A percentile compares a stretch with the other conserved stretches of the same genome.
Conservation (phyloP, 192 early-diverging fungal species). For the Coemansia sp. region DNA sequence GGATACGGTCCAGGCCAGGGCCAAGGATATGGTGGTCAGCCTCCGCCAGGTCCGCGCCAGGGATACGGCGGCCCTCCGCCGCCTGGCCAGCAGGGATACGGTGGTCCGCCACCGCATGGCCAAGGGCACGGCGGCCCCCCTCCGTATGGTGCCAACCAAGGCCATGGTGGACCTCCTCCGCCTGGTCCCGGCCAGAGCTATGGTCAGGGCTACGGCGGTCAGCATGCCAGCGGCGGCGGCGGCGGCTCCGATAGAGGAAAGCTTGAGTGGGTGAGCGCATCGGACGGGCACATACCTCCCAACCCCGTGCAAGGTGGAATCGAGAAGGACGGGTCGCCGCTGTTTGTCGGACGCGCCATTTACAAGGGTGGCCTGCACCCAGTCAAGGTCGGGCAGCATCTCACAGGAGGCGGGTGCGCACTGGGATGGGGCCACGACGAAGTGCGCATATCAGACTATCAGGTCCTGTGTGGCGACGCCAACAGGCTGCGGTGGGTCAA, state of each 20-base stretch:
- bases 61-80: not conserved
- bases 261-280: slow-evolving; percentile 42
- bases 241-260: not conserved
- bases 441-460: slow-evolving; percentile 43
- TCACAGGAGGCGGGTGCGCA: slow-evolving; percentile 46
- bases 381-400: slow-evolving; percentile 49
- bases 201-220: too few relatives aligned
- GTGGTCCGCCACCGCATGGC: not conserved
- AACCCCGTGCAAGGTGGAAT: slow-evolving; percentile 58
- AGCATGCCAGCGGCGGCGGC: too few relatives aligned
- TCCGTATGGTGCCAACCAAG: not conserved
- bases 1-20: not conserved
- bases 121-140: not conserved
- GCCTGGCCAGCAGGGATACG: not conserved
- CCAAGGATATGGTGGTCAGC: not conserved
- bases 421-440: slow-evolving; percentile 59
- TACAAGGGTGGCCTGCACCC: slow-evolving; percentile 54
- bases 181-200: not conserved
- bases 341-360: slow-evolving; percentile 54
- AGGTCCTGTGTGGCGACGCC: slow-evolving; percentile 60
- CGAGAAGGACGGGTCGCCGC: slow-evolving; percentile 54
- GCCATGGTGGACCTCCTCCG: not conserved
- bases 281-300: slow-evolving; percentile 43
- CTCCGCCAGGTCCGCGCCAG: too few relatives aligned
- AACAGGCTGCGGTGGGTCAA: slow-evolving; percentile 54